A percentile compares a stretch with the other conserved stretches of the same genome.
These are phyloP conservation scores for Daldinia caldariorum DNA, from an alignment of 495 filamentous ascomycete genomes.

Conservation along the genomic window DNA sequence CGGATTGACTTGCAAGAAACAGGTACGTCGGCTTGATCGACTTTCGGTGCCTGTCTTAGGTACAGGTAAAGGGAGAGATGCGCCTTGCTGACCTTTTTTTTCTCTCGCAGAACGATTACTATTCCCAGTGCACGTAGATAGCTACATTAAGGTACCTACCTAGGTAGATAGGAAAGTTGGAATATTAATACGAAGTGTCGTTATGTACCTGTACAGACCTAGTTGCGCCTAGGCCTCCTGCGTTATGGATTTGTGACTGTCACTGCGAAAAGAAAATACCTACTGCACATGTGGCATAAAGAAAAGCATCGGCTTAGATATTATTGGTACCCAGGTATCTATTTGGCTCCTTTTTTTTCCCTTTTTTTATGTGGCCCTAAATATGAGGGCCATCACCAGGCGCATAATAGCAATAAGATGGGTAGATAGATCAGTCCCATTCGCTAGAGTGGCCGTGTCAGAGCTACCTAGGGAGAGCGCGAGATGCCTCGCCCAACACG, in stretches of 20 bases:
- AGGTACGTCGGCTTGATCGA: slow-evolving; percentile 23
- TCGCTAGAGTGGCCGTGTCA: too few species aligned
- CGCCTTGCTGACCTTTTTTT: slow-evolving; percentile 3
- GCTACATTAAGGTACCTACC: background rate
- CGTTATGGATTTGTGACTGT: background rate
- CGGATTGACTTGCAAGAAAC: slow-evolving; percentile 52
- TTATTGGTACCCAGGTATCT: too few species aligned
- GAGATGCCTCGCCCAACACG: background rate
- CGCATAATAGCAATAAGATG: too few species aligned
- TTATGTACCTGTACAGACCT: too few species aligned
- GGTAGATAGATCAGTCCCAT: too few species aligned
- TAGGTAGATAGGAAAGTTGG: background rate
- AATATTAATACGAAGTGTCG: background rate
- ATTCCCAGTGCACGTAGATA: slow-evolving; percentile 39
- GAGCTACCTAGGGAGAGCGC: background rate
- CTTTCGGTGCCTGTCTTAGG: background rate
- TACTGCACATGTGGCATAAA: too few species aligned
- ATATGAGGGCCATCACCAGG: background rate
- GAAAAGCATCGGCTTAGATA: too few species aligned
- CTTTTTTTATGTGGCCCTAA: background rate
- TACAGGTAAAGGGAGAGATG: background rate
- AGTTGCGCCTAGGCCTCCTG: background rate
- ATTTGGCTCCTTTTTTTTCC: background rate
- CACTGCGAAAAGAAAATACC: too few species aligned
- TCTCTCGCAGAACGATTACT: slow-evolving; percentile 36